Percentiles rank a stretch among this genome's conserved stretches.
Conservation (phyloP, 495 filamentous ascomycete species). For the Cairneyella variabilis region DNA sequence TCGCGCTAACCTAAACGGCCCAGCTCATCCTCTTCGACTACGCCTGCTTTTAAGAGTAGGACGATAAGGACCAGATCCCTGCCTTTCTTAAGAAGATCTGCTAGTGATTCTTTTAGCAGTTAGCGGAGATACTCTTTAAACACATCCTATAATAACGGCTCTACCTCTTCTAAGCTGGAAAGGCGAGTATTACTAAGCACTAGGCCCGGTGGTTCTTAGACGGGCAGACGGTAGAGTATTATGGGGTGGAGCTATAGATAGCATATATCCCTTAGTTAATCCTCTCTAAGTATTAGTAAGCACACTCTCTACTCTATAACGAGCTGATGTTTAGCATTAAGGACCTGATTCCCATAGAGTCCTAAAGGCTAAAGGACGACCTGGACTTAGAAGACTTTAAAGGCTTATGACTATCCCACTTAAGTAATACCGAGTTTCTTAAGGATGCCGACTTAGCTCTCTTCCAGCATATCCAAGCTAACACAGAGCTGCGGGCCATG, state of each 20-base stretch:
- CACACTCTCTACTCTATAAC: no score
- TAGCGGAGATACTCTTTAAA: conserved; percentile 15
- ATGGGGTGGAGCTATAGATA: conserved; percentile 9
- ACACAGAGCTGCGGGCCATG: conserved; percentile 7
- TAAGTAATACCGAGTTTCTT: not conserved
- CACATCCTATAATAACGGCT: conserved; percentile 17
- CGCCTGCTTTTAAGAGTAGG: conserved; percentile 13
- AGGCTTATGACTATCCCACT: conserved; percentile 13
- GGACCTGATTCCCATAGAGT: no score
- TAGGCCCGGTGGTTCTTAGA: conserved; percentile 15
- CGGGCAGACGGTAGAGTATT: conserved; percentile 10
- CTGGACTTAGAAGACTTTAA: conserved; percentile 13
- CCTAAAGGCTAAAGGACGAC: conserved; percentile 12
- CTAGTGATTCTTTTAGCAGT: conserved; percentile 19
- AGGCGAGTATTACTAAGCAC: conserved; percentile 16
- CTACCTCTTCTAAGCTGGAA: conserved; percentile 16
- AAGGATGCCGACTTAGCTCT: no score
- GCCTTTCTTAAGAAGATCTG: no score
- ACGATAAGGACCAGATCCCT: no score
- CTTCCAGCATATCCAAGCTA: conserved; percentile 4
- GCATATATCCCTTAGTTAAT: conserved; percentile 6
- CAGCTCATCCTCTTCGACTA: no score
- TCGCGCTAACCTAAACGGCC: conserved; percentile 9
- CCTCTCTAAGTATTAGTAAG: conserved; percentile 10
- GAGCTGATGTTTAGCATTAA: conserved; percentile 12